Base-by-base conservation (phyloP, 1,284 basidiomycete genomes). In the Moesziomyces sp. region DNA sequence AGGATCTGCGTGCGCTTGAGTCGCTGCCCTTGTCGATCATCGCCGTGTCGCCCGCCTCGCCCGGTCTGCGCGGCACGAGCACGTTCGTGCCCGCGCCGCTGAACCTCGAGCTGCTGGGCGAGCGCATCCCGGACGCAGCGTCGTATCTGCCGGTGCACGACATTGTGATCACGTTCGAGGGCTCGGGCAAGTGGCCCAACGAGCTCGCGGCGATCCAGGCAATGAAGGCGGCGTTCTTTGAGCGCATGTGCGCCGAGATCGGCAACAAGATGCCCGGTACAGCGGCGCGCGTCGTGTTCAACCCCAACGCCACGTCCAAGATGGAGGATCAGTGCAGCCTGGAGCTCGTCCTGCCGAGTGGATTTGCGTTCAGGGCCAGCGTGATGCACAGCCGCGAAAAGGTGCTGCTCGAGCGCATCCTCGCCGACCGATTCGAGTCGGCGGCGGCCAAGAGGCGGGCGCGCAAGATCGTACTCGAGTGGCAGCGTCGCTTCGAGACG, bases 141-240 rank as follows among this genome's bases (percentile, higher is more conserved):
- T 79, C 84, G 21, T 77, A 79, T 51, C 46, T 84, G 84, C 92
- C 58, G 77, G 86, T 75, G 19, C 84, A 69, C 62, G 83, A 73
- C 81, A 85, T 59, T 87, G 89, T 58, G 86, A 88, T 44, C 75
- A 85, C 19, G 88, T 89, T 69, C 88, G 92, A 56, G 88, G 89
- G 38, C 91, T 96, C 93, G 0, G 91, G 91, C 0, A 89, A 89
- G 73, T 99, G 97, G 97, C 97, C 97, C 0, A 94, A 98, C 80
- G 94, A 99, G 78, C 88, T 99, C 1, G 88, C 87, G 18, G 94
- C 94, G 0, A 92, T 98, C 48, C 95, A 97, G 84, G 94, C 93
- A 76, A 92, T 95, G 86, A 99, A 99, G 85, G 87, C 97, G 3
- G 96, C 96, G 0, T 91, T 99, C 83, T 78, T 76, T 47, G 80